Evolutionary conservation across 768 basidiomycete species (phyloP).

Genomic region (Amanita jacksonii): DNA sequence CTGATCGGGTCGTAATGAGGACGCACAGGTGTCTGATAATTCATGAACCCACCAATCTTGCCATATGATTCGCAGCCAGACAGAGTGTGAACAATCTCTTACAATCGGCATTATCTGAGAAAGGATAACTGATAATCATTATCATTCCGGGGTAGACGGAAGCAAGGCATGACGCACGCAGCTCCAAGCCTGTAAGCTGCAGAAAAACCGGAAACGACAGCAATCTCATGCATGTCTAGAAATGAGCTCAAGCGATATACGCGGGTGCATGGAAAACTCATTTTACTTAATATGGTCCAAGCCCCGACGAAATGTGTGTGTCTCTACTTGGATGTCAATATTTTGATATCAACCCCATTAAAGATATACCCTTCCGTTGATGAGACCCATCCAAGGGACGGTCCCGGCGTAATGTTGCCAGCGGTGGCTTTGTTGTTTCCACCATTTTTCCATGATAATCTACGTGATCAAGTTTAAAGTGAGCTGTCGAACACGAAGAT

Average conservation of each 20-base stretch:
- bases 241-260: neutral
- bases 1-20: neutral
- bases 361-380: constrained; percentile 22
- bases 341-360: neutral
- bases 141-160: neutral
- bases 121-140: constrained; percentile 19
- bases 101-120: constrained; percentile 21
- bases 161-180: constrained; percentile 14
- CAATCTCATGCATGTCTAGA: constrained; percentile 30
- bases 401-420: constrained; percentile 35
- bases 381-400: constrained; percentile 29
- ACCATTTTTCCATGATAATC: constrained; percentile 37
- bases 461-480: constrained; percentile 1
- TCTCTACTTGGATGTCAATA: constrained; percentile 10
- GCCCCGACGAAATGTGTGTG: constrained; percentile 28
- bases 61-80: constrained; percentile 18
- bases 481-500: neutral
- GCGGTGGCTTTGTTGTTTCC: constrained; percentile 44
- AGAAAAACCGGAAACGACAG: constrained; percentile 28
- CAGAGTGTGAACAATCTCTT: constrained; percentile 21
- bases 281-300: constrained; percentile 28
- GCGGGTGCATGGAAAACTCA: neutral
- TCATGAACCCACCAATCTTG: constrained; percentile 8
- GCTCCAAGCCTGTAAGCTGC: constrained; percentile 31
- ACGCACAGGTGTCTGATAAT: neutral